These are phyloP conservation scores for Rhizopogon vesiculosus DNA, from an alignment of 768 basidiomycete genomes.

Conservation along the genomic window DNA sequence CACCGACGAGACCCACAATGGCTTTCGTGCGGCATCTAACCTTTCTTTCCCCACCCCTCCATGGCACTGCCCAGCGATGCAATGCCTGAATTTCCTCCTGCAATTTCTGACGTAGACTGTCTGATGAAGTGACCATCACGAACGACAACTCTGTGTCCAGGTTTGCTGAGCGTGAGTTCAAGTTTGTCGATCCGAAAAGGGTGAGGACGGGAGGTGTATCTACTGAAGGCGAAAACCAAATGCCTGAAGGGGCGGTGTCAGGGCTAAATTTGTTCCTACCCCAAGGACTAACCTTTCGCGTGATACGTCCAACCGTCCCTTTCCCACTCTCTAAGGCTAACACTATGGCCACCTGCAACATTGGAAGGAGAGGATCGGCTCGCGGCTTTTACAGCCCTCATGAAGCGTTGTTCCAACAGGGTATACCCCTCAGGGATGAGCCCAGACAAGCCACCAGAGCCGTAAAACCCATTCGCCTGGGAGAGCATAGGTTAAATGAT, in stretches of 20 bases:
- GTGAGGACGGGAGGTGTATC: conserved; percentile 59
- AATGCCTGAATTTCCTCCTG: conserved; percentile 51
- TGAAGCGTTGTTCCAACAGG: conserved; percentile 79
- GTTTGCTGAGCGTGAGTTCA: conserved; percentile 86
- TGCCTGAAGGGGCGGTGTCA: conserved; percentile 45
- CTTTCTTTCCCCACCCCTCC: conserved; percentile 54
- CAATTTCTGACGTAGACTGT: conserved; percentile 42
- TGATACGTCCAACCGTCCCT: conserved; percentile 95
- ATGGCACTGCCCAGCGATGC: conserved; percentile 43
- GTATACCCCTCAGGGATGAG: conserved; percentile 97
- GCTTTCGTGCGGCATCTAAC: conserved; percentile 62
- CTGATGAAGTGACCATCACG: conserved; percentile 67
- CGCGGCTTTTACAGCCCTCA: conserved; percentile 53
- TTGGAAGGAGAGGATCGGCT: conserved; percentile 26
- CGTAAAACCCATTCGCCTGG: conserved; percentile 95
- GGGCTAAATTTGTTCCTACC: background rate
- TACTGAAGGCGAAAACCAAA: conserved; percentile 72
- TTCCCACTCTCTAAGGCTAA: conserved; percentile 86
- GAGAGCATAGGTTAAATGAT: background rate
- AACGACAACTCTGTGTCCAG: conserved; percentile 93
- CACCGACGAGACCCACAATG: conserved; percentile 59
- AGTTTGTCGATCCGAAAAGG: conserved; percentile 91
- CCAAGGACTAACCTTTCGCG: conserved; percentile 71
- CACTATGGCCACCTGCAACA: conserved; percentile 34
- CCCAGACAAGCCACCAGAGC: conserved; percentile 84